Evolutionary conservation across 768 basidiomycete species (phyloP).

Genomic region (Tulasnella sp.): DNA sequence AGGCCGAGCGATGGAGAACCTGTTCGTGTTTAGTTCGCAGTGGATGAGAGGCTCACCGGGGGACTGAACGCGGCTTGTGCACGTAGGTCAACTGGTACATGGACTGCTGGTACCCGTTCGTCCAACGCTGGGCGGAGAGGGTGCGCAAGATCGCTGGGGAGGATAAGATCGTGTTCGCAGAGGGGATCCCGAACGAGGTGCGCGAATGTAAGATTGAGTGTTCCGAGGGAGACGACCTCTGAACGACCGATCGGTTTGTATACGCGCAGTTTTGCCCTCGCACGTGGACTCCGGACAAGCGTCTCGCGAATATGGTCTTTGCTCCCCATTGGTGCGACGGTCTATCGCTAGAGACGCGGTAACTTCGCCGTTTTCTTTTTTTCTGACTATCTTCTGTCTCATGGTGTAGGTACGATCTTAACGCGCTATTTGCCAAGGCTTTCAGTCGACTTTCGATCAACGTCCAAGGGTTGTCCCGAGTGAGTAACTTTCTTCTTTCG

Average conservation of each 20-base stretch:
- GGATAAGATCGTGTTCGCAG: constrained; percentile 56
- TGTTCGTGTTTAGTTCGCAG: background rate
- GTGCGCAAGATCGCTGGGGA: constrained; percentile 40
- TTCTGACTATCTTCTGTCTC: background rate
- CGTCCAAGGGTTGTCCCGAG: constrained; percentile 83
- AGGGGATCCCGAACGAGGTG: constrained; percentile 91
- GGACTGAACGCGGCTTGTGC: background rate
- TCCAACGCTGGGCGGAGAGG: constrained; percentile 52
- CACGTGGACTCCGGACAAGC: constrained; percentile 58
- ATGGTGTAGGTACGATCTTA: constrained; percentile 72
- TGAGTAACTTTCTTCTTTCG: constrained; percentile 29
- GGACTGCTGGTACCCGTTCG: constrained; percentile 74
- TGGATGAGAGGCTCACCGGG: background rate
- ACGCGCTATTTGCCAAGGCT: constrained; percentile 72
- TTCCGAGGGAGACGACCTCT: background rate
- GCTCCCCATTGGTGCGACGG: constrained; percentile 57
- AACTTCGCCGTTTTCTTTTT: constrained; percentile 11
- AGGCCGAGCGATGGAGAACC: constrained; percentile 33
- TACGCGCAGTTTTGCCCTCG: constrained; percentile 66
- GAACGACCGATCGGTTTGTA: background rate
- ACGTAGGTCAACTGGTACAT: constrained; percentile 72
- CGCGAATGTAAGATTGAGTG: background rate
- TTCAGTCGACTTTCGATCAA: constrained; percentile 83
- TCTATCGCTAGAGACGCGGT: background rate
- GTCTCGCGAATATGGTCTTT: constrained; percentile 51